A percentile compares a stretch with the other conserved stretches of the same genome.
Conservation (phyloP, 306 rosid genomes). For the Castanea sativa region DNA sequence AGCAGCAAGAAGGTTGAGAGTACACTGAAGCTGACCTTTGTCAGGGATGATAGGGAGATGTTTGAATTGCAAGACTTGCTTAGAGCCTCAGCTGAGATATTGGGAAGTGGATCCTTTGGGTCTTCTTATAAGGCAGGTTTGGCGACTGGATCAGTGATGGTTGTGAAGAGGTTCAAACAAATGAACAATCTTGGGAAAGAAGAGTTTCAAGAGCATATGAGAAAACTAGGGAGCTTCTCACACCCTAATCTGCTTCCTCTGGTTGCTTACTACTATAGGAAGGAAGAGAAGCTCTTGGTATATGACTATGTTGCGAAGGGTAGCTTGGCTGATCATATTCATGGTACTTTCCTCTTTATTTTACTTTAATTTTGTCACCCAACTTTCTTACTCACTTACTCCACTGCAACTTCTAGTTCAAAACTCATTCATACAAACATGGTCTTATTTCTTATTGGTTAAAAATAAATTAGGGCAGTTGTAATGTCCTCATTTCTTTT, state of each 20-base stretch:
- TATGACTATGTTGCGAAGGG: slow-evolving; percentile 51
- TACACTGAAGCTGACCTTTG: slow-evolving; percentile 48
- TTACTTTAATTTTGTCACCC: background rate
- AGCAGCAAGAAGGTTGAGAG: slow-evolving; percentile 45
- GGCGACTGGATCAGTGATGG: slow-evolving; percentile 51
- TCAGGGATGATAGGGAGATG: slow-evolving; percentile 53
- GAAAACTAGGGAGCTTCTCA: slow-evolving; percentile 66
- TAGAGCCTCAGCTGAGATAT: slow-evolving; percentile 81
- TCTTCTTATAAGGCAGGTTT: slow-evolving; percentile 91
- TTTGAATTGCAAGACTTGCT: slow-evolving; percentile 84
- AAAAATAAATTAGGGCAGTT: too few species aligned
- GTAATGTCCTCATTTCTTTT: too few species aligned
- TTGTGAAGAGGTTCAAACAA: slow-evolving; percentile 86
- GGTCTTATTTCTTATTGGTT: background rate
- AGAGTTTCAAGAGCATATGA: slow-evolving; percentile 88
- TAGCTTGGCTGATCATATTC: slow-evolving; percentile 72
- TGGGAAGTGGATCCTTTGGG: slow-evolving; percentile 80
- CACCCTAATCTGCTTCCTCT: slow-evolving; percentile 78
- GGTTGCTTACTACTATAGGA: slow-evolving; percentile 84
- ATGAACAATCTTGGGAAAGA: slow-evolving; percentile 85
- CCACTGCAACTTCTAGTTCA: background rate
- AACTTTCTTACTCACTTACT: background rate
- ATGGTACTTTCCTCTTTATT: slow-evolving; percentile 40
- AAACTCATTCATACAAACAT: background rate
- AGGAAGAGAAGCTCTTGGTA: slow-evolving; percentile 86